Conservation (phyloP, 1,139 yeast species). For the Pichia sp. region DNA sequence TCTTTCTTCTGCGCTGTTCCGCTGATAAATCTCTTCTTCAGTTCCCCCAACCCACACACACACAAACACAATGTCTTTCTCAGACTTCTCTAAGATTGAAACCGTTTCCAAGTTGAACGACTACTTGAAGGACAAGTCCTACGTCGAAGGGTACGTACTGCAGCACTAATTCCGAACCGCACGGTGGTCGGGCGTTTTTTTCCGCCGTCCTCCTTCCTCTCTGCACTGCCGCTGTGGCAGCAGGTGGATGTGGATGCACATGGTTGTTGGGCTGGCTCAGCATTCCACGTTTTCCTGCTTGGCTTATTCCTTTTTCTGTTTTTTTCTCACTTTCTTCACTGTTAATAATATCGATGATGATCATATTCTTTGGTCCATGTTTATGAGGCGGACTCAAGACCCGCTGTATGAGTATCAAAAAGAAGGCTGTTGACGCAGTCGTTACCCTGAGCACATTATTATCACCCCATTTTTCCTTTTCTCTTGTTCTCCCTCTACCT, state of each 20-base stretch:
- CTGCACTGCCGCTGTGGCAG: neutral
- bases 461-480: neutral
- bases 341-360: slow-evolving; percentile 49
- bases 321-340: slow-evolving; percentile 2
- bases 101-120: slow-evolving; percentile 82
- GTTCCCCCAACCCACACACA: slow-evolving; percentile 6
- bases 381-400: slow-evolving; percentile 91
- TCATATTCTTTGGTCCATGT: slow-evolving; percentile 83
- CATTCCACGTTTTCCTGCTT: neutral
- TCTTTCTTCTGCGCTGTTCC: neutral
- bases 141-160: slow-evolving; percentile 82
- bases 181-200: neutral
- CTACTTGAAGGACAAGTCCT: slow-evolving; percentile 86
- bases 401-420: slow-evolving; percentile 84
- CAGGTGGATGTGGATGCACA: neutral
- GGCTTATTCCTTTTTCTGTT: slow-evolving; percentile 3
- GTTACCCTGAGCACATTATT: slow-evolving; percentile 13
- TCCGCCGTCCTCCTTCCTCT: neutral
- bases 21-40: neutral
- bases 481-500: neutral
- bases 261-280: neutral
- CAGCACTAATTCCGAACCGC: neutral
- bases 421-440: slow-evolving; percentile 28
- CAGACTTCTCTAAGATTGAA: slow-evolving; percentile 76
- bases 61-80: slow-evolving; percentile 53